Conservation (phyloP, 2,329 filamentous ascomycete species). For the Alternaria infectoria region DNA sequence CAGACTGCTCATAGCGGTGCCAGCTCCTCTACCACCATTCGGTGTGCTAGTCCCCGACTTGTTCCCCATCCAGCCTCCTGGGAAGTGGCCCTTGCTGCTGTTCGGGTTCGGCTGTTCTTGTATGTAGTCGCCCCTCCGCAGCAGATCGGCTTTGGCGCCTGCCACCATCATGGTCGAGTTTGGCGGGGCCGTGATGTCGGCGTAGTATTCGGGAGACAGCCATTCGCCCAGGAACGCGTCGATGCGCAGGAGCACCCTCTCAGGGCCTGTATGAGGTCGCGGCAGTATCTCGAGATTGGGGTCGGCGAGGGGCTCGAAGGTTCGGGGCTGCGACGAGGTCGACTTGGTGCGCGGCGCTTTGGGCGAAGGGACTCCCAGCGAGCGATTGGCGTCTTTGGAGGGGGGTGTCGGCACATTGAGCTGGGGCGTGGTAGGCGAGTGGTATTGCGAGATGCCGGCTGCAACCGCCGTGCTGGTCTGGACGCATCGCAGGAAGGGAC, state of each 20-base stretch:
- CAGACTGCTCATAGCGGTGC: conserved; percentile 43
- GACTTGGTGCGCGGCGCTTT: conserved; percentile 22
- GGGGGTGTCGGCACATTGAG: conserved; percentile 28
- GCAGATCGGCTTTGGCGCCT: conserved; percentile 83
- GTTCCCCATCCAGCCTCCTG: conserved; percentile 61
- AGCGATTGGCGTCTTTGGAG: conserved; percentile 21
- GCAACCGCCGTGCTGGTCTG: conserved; percentile 90
- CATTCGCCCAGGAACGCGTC: conserved; percentile 96
- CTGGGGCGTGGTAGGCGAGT: conserved; percentile 40
- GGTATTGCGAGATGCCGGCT: conserved; percentile 77
- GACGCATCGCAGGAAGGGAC: conserved; percentile 91
- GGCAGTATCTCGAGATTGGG: conserved; percentile 44
- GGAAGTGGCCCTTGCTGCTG: conserved; percentile 57
- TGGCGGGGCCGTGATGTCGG: conserved; percentile 87
- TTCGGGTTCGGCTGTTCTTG: conserved; percentile 51
- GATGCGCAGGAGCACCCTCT: conserved; percentile 66
- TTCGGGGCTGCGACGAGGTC: conserved; percentile 27
- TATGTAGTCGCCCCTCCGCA: conserved; percentile 74
- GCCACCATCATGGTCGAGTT: conserved; percentile 86
- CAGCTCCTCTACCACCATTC: conserved; percentile 24
- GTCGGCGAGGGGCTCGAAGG: conserved; percentile 45
- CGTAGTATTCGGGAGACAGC: conserved; percentile 92
- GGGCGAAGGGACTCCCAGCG: conserved; percentile 16
- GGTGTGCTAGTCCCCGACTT: conserved; percentile 29
- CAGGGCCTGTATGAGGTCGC: conserved; percentile 43